Evolutionary conservation across 345 rosid species (phyloP).

Genomic region (Citrus sp.): DNA sequence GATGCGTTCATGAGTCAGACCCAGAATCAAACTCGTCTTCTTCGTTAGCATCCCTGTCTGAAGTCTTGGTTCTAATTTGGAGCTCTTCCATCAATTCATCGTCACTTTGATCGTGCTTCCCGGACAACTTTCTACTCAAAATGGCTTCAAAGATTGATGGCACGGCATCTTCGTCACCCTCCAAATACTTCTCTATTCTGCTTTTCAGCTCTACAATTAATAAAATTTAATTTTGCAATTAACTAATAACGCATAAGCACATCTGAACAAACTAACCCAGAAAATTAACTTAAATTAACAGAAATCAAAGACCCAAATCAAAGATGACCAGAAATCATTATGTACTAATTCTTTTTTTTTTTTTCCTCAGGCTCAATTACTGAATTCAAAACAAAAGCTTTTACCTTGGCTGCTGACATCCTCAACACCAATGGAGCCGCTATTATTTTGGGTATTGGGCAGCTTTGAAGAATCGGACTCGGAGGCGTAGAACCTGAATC

Average conservation of each 20-base stretch:
- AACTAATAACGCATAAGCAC: no score
- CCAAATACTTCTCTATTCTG: slow-evolving; percentile 42
- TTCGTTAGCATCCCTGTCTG: not conserved
- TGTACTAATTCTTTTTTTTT: not conserved
- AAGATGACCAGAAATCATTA: no score
- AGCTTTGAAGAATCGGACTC: slow-evolving; percentile 15
- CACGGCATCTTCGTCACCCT: slow-evolving; percentile 53
- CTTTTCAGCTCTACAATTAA: slow-evolving; percentile 48
- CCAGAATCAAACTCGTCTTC: slow-evolving; percentile 17
- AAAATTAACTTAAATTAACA: not conserved
- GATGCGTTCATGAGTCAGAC: not conserved
- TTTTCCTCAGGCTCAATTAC: no score
- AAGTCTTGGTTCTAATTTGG: not conserved
- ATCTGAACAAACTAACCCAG: slow-evolving; percentile 19
- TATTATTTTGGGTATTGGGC: slow-evolving; percentile 4
- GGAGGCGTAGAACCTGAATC: slow-evolving; percentile 35
- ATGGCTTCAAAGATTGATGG: slow-evolving; percentile 61
- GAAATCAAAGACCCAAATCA: no score
- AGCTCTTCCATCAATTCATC: not conserved
- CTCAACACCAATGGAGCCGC: slow-evolving; percentile 14
- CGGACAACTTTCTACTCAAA: slow-evolving; percentile 59
- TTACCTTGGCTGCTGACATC: slow-evolving; percentile 43
- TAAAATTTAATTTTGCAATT: no score
- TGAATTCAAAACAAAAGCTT: not conserved
- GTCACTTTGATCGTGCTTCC: slow-evolving; percentile 57